These are phyloP conservation scores for Dujonia santamariae DNA, from an alignment of 1,139 yeast genomes.

Conservation along the genomic window DNA sequence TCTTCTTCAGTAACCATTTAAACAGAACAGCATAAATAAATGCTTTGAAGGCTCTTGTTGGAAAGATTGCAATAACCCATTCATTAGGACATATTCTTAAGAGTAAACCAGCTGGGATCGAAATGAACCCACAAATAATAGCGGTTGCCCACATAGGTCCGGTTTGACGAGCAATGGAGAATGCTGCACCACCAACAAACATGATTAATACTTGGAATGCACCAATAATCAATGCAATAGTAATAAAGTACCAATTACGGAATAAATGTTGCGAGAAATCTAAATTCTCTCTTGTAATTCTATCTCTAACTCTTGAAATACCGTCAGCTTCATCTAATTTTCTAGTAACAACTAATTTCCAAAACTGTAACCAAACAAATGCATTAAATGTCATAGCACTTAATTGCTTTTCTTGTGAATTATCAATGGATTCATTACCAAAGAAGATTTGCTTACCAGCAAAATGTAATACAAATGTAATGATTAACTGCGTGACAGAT, in stretches of 20 bases:
- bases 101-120: conserved; percentile 76
- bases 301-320: conserved; percentile 49
- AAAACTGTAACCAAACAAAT: conserved; percentile 96
- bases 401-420: conserved; percentile 55
- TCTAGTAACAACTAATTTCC: conserved; percentile 88
- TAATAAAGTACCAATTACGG: conserved; percentile 78
- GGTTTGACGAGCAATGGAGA: conserved; percentile 74
- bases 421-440: conserved; percentile 29
- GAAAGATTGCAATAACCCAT: conserved; percentile 70
- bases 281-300: conserved; percentile 59
- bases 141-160: conserved; percentile 91
- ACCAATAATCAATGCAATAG: conserved; percentile 69
- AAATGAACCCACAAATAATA: conserved; percentile 73
- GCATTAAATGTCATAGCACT: conserved; percentile 90
- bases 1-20: conserved; percentile 37
- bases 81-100: conserved; percentile 81
- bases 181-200: conserved; percentile 97
- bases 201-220: conserved; percentile 84
- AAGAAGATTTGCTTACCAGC: conserved; percentile 66
- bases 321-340: conserved; percentile 89
- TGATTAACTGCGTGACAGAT: conserved; percentile 67
- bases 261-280: conserved; percentile 80
- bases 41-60: conserved; percentile 51
- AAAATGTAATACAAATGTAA: conserved; percentile 80
- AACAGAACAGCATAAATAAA: conserved; percentile 48